Evolutionary conservation across 768 basidiomycete species (phyloP).

Genomic region (Russula earlei): DNA sequence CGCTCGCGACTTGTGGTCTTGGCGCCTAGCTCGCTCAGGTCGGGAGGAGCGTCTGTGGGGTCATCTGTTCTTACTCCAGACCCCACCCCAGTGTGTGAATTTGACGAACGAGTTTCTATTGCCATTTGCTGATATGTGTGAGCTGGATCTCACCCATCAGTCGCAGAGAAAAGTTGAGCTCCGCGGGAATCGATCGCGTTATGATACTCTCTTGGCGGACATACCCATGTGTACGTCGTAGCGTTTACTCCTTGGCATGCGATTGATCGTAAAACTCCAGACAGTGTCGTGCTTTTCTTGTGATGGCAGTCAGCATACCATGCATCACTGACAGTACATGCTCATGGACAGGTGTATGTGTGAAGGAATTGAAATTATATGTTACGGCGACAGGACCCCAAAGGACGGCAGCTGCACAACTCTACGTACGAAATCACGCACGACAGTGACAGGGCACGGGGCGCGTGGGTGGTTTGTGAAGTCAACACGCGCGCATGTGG

Average conservation of each 20-base stretch:
- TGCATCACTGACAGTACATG: background rate
- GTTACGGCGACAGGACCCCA: constrained; percentile 11
- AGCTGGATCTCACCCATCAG: no score
- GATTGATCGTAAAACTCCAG: no score
- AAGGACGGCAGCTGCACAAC: background rate
- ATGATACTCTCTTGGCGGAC: no score
- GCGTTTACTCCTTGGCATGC: no score
- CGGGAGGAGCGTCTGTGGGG: background rate
- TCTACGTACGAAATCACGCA: background rate
- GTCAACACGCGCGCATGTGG: background rate
- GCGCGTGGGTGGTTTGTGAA: background rate
- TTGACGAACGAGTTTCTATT: background rate
- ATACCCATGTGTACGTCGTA: no score
- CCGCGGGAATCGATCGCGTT: no score
- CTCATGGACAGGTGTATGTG: background rate
- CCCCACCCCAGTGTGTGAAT: background rate
- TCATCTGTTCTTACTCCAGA: background rate
- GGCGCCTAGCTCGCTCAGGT: no score
- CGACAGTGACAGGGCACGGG: background rate
- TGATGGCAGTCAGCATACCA: background rate
- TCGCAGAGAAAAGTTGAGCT: no score
- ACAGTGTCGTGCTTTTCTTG: no score
- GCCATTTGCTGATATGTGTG: constrained; percentile 6
- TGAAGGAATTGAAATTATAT: background rate
- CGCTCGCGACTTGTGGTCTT: no score